Evolutionary conservation across 192 early-diverging fungal species (phyloP), one percentile per base, ranked within the genome.

Genomic region (Lobosporangium transversale): DNA sequence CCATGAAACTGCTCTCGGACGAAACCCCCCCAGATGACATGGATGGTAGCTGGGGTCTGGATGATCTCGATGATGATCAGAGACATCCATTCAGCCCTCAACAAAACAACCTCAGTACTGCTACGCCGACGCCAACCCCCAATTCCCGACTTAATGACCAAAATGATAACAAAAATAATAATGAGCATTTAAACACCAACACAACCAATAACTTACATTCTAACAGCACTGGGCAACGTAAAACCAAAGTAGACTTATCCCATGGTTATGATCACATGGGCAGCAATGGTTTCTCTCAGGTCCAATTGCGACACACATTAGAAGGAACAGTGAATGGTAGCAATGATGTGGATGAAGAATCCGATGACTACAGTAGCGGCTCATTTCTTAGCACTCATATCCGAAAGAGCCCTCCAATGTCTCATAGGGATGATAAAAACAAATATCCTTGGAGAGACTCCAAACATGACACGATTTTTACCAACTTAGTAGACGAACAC

Each of bases 11-110:
- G 26, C 55, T 74, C 17, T 64, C 62, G 5, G 70, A 74, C 40
- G 70, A 74, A 40, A 74, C 70, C 27, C 70, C 70, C 2, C 70
- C 70, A 21, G 62, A 74, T 40, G 56, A 53, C 42, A 64, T 74
- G 69, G 69, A 71, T 42, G 68, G 68, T 20, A 69, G 56, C 24
- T 74, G 70, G 70, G 48, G 54, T 32, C 29, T 74, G 42, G 70
- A 74, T 33, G 40, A 53, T 30, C 36, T 74, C 49, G 70, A 74
- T 14, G 62, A 53, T 24, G 62, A 74, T 40, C 37, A 65, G 8
- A 48, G 8, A 14, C 53, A 55, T 29, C 26, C 12, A 20, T 37
- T 44, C 31, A 20, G 11, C 35, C 7, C 44, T 43, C 35, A 59
- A 2, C 3, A 36, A 47, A 18, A 53, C 36, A 23, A 35, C 45